phyloP scores from a whole-genome alignment of 2,329 filamentous ascomycete species.

The Xylaria sp. region DNA sequence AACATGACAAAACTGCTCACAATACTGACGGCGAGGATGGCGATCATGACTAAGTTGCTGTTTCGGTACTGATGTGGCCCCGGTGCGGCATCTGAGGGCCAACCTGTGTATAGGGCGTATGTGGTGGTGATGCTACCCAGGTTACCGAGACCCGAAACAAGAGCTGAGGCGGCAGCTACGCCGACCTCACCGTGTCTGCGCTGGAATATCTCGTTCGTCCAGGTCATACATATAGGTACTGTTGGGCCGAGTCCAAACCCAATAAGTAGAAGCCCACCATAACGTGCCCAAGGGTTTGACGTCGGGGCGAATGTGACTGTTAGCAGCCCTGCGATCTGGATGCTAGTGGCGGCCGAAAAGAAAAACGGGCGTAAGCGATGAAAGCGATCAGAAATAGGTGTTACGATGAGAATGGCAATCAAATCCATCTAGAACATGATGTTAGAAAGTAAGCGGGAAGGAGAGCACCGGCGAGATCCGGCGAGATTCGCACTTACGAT shows the following conservation, averaged over 20 bases:
- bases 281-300: conserved; percentile 80
- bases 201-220: conserved; percentile 92
- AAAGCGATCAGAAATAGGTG: conserved; percentile 88
- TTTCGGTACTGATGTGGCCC: conserved; percentile 79
- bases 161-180: conserved; percentile 84
- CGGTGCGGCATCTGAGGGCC: conserved; percentile 77
- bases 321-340: conserved; percentile 86
- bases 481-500: conserved; percentile 68
- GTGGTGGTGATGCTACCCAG: conserved; percentile 87
- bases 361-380: conserved; percentile 82
- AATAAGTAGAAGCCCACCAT: conserved; percentile 88
- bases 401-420: conserved; percentile 85
- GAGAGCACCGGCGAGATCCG: not conserved
- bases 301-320: conserved; percentile 78
- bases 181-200: conserved; percentile 89
- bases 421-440: conserved; percentile 75
- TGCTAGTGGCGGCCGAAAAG: conserved; percentile 78
- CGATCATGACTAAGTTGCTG: conserved; percentile 90
- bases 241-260: conserved; percentile 92
- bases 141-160: conserved; percentile 89
- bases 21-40: conserved; percentile 83
- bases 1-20: conserved; percentile 76
- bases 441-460: conserved; percentile 21
- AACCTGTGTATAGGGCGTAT: conserved; percentile 89
- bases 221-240: conserved; percentile 93